Base-by-base conservation (phyloP, 805 yeast genomes). In the Ogataea henricii region DNA sequence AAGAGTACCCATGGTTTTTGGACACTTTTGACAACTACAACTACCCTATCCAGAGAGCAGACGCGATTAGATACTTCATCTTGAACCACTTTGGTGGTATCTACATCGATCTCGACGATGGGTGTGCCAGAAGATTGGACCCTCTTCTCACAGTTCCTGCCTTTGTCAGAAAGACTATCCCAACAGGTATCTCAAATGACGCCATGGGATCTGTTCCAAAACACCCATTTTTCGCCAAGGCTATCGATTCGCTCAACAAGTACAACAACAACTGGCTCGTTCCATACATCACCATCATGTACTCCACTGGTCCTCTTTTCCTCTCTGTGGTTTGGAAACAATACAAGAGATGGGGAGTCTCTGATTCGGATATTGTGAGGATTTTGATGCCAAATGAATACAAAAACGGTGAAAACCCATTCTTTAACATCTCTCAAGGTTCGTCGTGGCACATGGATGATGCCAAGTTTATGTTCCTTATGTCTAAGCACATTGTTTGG, bases 381-480 rank as follows among this genome's bases (percentile, higher is more conserved):
- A 80, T 89, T 40, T 69, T 90, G 57, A 77, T 82, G 70, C 92
- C 95, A 4, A 64, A 68, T 32, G 90, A 86, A 63, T 87, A 88
- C 66, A 87, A 86, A 62, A 71, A 78, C 49, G 77, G 75, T 52
- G 61, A 74, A 1, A 69, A 75, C 55, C 77, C 90, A 0, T 87
- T 87, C 63, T 90, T 91, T 66, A 74, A 81, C 33, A 84, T 88
- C 46, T 73, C 89, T 0, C 78, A 80, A 46, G 97, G 97, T 39
- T 87, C 96, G 0, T 87, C 96, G 21, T 91, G 97, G 97, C 97
- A 91, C 68, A 69, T 81, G 60, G 89, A 83, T 55, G 97, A 91
- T 66, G 96, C 97, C 9, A 76, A 81, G 45, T 79, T 88, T 62
- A 81, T 90, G 67, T 82, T 87, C 60, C 70, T 79, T 7, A 69